Evolutionary conservation across 2,329 filamentous ascomycete genomes (phyloP), one percentile per base, ranked within the genome.

Genomic region (Aspergillus pseudonomiae): DNA sequence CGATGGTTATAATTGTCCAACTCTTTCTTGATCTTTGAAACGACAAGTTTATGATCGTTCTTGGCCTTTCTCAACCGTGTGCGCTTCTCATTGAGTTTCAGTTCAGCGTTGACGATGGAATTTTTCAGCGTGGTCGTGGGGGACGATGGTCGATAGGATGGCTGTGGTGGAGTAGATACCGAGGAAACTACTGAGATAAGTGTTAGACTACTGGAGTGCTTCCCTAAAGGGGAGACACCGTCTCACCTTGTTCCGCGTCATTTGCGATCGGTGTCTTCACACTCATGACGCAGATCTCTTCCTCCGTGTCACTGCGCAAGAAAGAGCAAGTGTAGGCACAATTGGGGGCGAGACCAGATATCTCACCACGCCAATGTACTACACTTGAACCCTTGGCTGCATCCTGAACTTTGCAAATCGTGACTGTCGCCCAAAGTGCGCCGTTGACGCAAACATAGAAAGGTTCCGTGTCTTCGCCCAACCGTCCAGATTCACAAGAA

Each of bases 401-500:
- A 63, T 83, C 75, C 50, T 81, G 72, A 66, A 79, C 77, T 67
- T 75, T 80, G 63, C 78, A 79, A 63, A 89, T 86, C 54, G 82
- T 82, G 58, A 85, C 84, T 24, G 87, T 88, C 65, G 86, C 87
- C 88, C 88, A 90, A 66, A 86, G 82, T 26, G 88, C 87, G 52
- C 86, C 86, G 71, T 90, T 89, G 65, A 90, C 83, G 71, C 86
- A 86, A 59, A 89, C 84, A 74, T 86, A 89, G 73, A 89, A 88
- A 50, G 87, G 87, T 73, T 88, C 86, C 65, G 82, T 67, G 53
- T 78, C 75, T 36, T 73, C 70, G 41, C 70, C 66, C 24, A 74
- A 50, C 16, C 66, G 66, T 28, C 70, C 72, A 56, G 66, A 63
- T 68, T 77, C 74, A 53, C 72, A 72, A 54, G 71, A 70, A 14